Conservation (phyloP, 106 monocot species). For the Allium fistulosum region DNA sequence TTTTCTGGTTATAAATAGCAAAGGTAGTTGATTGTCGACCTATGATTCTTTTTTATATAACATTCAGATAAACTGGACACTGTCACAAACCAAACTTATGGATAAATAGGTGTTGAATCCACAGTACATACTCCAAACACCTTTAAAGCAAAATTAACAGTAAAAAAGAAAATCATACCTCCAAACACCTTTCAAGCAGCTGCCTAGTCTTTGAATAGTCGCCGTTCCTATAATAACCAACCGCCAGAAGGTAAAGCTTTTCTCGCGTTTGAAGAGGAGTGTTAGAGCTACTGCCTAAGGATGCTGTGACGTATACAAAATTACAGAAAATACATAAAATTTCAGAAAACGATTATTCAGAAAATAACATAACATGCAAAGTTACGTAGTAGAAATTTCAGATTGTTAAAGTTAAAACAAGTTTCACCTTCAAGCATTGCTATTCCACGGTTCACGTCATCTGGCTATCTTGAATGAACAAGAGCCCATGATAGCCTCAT, state of each 20-base stretch:
- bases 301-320: slow-evolving; percentile 24
- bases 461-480: slow-evolving; percentile 85
- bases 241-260: slow-evolving; percentile 83
- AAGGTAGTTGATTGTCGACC: no score
- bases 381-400: background rate
- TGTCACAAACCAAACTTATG: no score
- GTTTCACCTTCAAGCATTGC: slow-evolving; percentile 85
- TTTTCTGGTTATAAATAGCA: no score
- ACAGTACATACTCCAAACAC: no score
- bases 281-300: slow-evolving; percentile 45
- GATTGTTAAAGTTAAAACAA: background rate
- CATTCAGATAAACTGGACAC: no score
- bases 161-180: slow-evolving; percentile 27
- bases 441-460: slow-evolving; percentile 93
- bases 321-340: background rate
- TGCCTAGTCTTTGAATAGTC: slow-evolving; percentile 81
- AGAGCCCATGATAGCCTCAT: slow-evolving; percentile 98
- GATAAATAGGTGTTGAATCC: no score
- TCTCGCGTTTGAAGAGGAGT: background rate
- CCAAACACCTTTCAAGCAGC: slow-evolving; percentile 68
- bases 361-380: background rate
- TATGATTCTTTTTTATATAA: no score
- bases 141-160: no score
- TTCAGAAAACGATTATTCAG: background rate
- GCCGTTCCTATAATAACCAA: slow-evolving; percentile 78